Conservation (phyloP, 306 rosid species). For the Carpinus fangiana region DNA sequence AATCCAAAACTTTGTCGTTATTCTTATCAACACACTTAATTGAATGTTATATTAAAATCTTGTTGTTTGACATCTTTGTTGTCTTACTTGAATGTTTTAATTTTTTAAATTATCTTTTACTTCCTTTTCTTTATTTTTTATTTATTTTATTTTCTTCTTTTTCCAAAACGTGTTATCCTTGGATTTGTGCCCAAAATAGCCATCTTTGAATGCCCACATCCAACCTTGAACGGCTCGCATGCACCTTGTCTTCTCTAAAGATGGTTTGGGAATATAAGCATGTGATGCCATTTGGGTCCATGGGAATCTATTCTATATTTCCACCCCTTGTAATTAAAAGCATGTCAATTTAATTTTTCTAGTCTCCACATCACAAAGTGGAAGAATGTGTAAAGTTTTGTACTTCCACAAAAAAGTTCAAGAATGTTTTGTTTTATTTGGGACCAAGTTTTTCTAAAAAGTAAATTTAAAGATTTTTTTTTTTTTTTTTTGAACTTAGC, state of each 20-base stretch:
- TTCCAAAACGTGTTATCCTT: not conserved
- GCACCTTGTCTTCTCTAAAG: not conserved
- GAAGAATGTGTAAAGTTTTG: not conserved
- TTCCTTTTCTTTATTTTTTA: no score
- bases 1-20: no score
- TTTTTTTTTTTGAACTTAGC: no score
- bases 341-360: not conserved
- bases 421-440: no score
- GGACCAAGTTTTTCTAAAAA: no score
- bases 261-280: slow-evolving; percentile 4
- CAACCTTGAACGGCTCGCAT: not conserved
- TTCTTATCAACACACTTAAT: no score
- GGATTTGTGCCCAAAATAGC: not conserved
- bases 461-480: no score
- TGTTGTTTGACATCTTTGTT: no score
- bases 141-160: not conserved
- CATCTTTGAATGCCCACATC: not conserved
- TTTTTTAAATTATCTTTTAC: no score
- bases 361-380: not conserved
- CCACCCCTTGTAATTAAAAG: not conserved
- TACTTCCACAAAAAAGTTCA: no score
- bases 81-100: no score
- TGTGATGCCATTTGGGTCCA: slow-evolving; percentile 14
- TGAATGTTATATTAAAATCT: no score
- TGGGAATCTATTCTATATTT: not conserved